Conservation (phyloP, 2,329 filamentous ascomycete genomes). For the Aspergillus vadensis region DNA sequence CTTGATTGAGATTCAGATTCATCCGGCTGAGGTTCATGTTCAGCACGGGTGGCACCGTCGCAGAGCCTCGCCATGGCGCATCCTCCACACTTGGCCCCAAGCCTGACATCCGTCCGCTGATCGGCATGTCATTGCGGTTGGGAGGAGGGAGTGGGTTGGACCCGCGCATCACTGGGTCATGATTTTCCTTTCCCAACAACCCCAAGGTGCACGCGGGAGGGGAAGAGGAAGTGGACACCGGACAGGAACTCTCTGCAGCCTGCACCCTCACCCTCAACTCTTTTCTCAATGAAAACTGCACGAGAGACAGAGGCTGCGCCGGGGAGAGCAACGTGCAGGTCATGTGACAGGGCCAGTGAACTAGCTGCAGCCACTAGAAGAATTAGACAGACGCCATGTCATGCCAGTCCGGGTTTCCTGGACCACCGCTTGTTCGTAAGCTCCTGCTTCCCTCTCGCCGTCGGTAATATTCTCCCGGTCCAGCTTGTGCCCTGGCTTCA, state of each 20-base stretch:
- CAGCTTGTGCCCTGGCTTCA: neutral
- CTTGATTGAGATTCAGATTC: neutral
- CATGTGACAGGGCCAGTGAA: neutral
- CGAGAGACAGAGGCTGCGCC: no score
- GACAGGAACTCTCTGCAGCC: no score
- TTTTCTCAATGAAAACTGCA: neutral
- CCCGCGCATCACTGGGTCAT: neutral
- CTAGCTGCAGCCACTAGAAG: neutral
- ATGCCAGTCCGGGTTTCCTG: neutral
- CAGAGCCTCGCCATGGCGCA: neutral
- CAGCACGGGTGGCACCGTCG: neutral
- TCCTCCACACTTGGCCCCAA: neutral
- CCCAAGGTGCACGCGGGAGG: neutral
- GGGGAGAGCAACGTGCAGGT: neutral
- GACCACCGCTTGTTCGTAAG: neutral
- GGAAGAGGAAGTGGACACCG: no score
- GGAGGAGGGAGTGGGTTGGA: neutral
- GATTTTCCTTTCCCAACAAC: neutral
- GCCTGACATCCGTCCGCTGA: neutral
- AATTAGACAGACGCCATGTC: neutral
- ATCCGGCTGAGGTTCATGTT: neutral
- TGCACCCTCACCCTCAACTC: neutral
- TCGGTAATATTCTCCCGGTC: neutral
- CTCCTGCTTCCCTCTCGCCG: neutral
- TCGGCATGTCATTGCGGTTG: neutral